phyloP scores from a whole-genome alignment of 208 protist genomes.

The Leishmania turanica region DNA sequence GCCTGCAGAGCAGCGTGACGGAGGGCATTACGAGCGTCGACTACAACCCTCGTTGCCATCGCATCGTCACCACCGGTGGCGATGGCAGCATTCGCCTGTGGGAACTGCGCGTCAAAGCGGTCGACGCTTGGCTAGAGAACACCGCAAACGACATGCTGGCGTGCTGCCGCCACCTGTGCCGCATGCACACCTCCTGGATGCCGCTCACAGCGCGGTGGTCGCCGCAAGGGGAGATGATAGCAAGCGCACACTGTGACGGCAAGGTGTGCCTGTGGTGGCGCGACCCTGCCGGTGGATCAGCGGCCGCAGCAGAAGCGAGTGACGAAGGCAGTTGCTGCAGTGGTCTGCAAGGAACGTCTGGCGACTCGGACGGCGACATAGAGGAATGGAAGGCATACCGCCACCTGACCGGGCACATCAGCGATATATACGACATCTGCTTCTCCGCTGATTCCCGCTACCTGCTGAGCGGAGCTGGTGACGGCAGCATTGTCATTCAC shows the following conservation, averaged over 20 bases:
- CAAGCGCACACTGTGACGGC: slow-evolving; percentile 83
- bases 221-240: slow-evolving; percentile 77
- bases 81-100: slow-evolving; percentile 81
- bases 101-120: slow-evolving; percentile 45
- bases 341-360: not conserved
- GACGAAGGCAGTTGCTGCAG: not conserved
- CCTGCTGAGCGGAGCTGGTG: slow-evolving; percentile 69
- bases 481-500: slow-evolving; percentile 85
- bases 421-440: slow-evolving; percentile 85
- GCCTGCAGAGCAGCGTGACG: slow-evolving; percentile 62
- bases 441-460: slow-evolving; percentile 87
- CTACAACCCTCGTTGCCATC: slow-evolving; percentile 49
- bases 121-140: slow-evolving; percentile 68
- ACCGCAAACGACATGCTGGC: slow-evolving; percentile 61
- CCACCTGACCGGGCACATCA: slow-evolving; percentile 83
- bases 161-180: slow-evolving; percentile 64
- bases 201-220: slow-evolving; percentile 86
- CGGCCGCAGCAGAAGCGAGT: not conserved
- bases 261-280: slow-evolving; percentile 88
- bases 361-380: slow-evolving; percentile 14
- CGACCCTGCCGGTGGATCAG: slow-evolving; percentile 31
- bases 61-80: slow-evolving; percentile 82
- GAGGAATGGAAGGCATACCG: slow-evolving; percentile 90
- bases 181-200: slow-evolving; percentile 74
- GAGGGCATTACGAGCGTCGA: slow-evolving; percentile 88